Conservation (phyloP, 208 protist species). For the Leishmania braziliensis region DNA sequence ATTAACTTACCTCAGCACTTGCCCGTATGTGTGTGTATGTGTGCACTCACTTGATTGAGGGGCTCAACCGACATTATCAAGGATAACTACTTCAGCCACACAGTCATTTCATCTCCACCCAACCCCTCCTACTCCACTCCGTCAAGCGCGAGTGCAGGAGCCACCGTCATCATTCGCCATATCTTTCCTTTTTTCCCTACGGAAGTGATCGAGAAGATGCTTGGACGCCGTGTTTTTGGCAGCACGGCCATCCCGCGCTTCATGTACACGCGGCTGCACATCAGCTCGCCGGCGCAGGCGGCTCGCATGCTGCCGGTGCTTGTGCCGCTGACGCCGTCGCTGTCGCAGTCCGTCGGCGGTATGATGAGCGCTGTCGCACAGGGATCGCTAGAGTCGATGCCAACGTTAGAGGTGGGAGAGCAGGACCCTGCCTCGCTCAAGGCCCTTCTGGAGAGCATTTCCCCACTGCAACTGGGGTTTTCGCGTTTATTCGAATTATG, state of each 20-base stretch:
- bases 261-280: conserved; percentile 79
- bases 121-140: neutral
- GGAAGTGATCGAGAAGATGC: conserved; percentile 39
- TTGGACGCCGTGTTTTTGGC: conserved; percentile 73
- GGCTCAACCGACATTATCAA: neutral
- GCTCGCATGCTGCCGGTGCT: conserved; percentile 64
- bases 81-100: neutral
- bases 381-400: conserved; percentile 22
- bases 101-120: neutral
- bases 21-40: neutral
- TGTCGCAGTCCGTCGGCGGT: conserved; percentile 21
- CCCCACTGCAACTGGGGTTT: conserved; percentile 55
- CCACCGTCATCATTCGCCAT: neutral
- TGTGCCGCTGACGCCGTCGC: conserved; percentile 42
- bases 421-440: conserved; percentile 46
- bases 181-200: neutral
- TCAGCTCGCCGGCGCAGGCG: conserved; percentile 65
- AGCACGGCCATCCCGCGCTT: conserved; percentile 66
- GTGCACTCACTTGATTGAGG: neutral
- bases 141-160: neutral
- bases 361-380: conserved; percentile 15
- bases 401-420: conserved; percentile 29
- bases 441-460: conserved; percentile 55
- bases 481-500: conserved; percentile 87
- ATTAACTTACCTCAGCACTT: neutral